phyloP scores from a whole-genome alignment of 768 basidiomycete genomes.

The Amanita pallidorosea region DNA sequence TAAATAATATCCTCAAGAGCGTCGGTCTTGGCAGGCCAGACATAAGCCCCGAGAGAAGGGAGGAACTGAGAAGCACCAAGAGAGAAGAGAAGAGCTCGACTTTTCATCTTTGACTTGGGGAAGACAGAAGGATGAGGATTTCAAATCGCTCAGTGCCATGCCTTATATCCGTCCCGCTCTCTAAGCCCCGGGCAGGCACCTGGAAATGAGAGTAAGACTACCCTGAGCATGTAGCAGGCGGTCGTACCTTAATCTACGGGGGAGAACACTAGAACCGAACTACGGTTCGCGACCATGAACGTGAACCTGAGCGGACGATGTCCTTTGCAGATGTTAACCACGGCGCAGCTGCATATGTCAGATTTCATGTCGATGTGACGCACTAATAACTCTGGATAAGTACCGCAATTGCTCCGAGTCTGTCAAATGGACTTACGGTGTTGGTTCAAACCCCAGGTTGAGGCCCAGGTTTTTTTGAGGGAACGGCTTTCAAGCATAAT shows the following conservation, averaged over 20 bases:
- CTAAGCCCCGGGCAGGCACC: background rate
- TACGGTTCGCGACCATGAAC: background rate
- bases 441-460: no score
- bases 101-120: background rate
- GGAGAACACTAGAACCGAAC: background rate
- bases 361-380: background rate
- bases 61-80: background rate
- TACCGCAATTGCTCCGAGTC: no score
- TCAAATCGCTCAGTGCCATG: background rate
- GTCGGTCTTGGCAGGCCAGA: constrained; percentile 1
- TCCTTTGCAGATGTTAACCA: background rate
- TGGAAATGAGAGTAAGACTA: background rate
- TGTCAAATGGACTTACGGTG: no score
- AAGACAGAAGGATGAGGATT: background rate
- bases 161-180: background rate
- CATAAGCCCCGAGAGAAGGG: background rate
- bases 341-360: background rate
- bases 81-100: background rate
- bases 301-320: background rate
- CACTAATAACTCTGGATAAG: no score
- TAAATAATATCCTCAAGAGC: constrained; percentile 1
- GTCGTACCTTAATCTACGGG: background rate
- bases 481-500: no score
- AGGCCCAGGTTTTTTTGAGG: no score
- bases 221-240: background rate